These are phyloP conservation scores for Globisporangium megalacanthum DNA, from an alignment of 352 stramenopile species.

Conservation along the genomic window DNA sequence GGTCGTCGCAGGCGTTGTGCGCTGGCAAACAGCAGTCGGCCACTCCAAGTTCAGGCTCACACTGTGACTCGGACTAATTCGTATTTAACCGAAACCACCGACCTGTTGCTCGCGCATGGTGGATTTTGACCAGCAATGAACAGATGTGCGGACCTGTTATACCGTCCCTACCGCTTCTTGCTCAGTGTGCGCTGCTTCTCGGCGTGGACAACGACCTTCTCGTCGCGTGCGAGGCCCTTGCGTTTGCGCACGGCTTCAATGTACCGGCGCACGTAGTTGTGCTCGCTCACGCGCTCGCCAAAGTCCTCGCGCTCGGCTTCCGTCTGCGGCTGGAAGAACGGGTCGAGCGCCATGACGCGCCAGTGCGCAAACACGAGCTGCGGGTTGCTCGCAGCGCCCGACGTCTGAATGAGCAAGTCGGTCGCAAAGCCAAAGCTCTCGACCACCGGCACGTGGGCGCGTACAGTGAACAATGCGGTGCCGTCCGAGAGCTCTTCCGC, in stretches of 20 bases:
- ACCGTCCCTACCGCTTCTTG: slow-evolving; percentile 50
- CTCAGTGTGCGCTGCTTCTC: slow-evolving; percentile 95
- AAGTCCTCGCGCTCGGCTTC: slow-evolving; percentile 96
- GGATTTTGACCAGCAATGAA: not conserved
- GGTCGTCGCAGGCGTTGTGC: slow-evolving; percentile 50
- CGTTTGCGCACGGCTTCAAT: slow-evolving; percentile 93
- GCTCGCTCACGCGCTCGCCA: slow-evolving; percentile 88
- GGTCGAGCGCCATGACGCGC: slow-evolving; percentile 91
- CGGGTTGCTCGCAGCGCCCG: slow-evolving; percentile 93
- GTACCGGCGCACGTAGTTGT: slow-evolving; percentile 93
- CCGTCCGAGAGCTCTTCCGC: slow-evolving; percentile 87
- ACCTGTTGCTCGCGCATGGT: not conserved
- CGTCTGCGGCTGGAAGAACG: slow-evolving; percentile 95
- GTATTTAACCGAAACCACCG: not conserved
- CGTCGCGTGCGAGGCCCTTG: slow-evolving; percentile 92
- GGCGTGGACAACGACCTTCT: slow-evolving; percentile 94
- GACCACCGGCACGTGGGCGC: slow-evolving; percentile 91
- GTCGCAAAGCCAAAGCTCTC: slow-evolving; percentile 93
- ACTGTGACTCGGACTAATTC: slow-evolving; percentile 2
- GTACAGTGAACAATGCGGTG: slow-evolving; percentile 93
- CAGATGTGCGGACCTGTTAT: no score
- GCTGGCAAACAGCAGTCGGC: slow-evolving; percentile 62
- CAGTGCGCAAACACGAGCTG: slow-evolving; percentile 96
- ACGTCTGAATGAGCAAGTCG: slow-evolving; percentile 92
- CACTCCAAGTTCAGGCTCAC: slow-evolving; percentile 44